Base-by-base conservation (phyloP, 148 eudicot genomes). In the Rhododendron ovatum region DNA sequence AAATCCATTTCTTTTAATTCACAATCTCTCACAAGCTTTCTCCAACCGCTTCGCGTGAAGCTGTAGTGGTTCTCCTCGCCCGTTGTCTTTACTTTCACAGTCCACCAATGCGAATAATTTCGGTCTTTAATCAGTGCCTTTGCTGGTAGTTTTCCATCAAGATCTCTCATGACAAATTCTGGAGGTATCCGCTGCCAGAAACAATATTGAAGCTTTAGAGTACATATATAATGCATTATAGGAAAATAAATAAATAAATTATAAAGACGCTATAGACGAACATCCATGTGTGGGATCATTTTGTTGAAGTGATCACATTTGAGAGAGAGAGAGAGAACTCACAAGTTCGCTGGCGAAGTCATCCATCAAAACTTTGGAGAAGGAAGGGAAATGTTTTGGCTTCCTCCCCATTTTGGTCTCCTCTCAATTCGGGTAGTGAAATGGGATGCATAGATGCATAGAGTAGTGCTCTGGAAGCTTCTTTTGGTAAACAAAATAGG, bases 271-370 rank as follows among this genome's bases (percentile, higher is more conserved):
- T 53, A 15, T 15, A 53, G 18, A 53, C 5, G 51, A 47, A 47
- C 53, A 50, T 50, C 8, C 53, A 50, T 50, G 8, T 10, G 14
- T 57, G 63, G 7, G 8, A 57, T 57, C 24, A 18, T 57, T 57
- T 20, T 50, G 53, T 50, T 50, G 55, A 20, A 17, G 65, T 18
- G 8, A 59, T 59, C 82, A 50, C 14, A 18, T 50, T 14, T 57
- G 26, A 73, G 79, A 69, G 79, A 48, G 63, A 73, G 78, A 63
- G 79, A 3, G 22, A 39, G 43, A 39, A 39, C 80, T 84, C 45
- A 84, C 85, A 12, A 84, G 80, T 73, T 84, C 48, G 80, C 17
- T 15, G 26, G 80, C 85, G 22, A 84, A 84, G 11, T 73, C 85
- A 15, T 59, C 65, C 20, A 73, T 73, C 63, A 84, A 73, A 17